A percentile compares a stretch with the other conserved stretches of the same genome.
Evolutionary conservation across 805 yeast genomes (phyloP).

Genomic region (Candida patagonica): DNA sequence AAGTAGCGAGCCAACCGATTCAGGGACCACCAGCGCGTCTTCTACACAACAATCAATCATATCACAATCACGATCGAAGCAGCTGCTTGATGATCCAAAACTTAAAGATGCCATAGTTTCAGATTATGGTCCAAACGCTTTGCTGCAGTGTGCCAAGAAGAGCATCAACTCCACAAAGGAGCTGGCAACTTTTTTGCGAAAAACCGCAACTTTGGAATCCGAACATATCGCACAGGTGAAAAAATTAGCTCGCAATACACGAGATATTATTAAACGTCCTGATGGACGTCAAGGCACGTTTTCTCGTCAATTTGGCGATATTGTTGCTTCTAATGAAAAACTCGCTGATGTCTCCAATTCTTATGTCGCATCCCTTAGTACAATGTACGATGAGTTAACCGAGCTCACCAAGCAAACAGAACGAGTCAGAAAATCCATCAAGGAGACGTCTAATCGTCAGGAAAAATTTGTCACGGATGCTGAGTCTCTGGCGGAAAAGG

Average conservation of each 20-base stretch:
- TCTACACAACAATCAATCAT: not conserved
- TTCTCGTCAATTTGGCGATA: conserved; percentile 51
- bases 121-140: conserved; percentile 57
- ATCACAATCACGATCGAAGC: conserved; percentile 8
- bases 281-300: conserved; percentile 57
- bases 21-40: not conserved
- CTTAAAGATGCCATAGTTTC: conserved; percentile 27
- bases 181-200: conserved; percentile 66
- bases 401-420: conserved; percentile 64
- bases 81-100: conserved; percentile 28
- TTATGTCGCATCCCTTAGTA: conserved; percentile 68
- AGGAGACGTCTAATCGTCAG: conserved; percentile 71
- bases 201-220: conserved; percentile 68
- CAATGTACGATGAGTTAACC: conserved; percentile 76
- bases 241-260: conserved; percentile 54
- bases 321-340: conserved; percentile 72
- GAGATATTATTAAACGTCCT: conserved; percentile 39
- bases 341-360: conserved; percentile 61
- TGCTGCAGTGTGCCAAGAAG: conserved; percentile 67
- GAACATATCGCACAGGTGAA: conserved; percentile 67
- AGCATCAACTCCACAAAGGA: conserved; percentile 79
- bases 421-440: conserved; percentile 61
- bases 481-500: conserved; percentile 78
- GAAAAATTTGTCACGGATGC: conserved; percentile 84
- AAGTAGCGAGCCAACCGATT: not conserved